phyloP scores from a whole-genome alignment of 345 rosid species.

The Clarkia xantiana region DNA sequence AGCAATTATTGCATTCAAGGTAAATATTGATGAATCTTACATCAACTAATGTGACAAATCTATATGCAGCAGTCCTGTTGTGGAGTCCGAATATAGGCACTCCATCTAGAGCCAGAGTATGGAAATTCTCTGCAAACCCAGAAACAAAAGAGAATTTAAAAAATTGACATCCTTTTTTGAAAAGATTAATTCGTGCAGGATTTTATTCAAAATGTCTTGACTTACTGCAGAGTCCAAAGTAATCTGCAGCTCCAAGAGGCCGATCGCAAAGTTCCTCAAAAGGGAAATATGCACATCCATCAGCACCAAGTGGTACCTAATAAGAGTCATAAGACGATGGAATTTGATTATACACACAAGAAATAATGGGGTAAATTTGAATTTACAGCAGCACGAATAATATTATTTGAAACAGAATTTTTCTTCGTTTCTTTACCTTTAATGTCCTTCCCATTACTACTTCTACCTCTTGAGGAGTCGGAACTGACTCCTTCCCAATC shows the following conservation, averaged over 20 bases:
- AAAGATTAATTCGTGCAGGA: no score
- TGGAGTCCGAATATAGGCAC: slow-evolving; percentile 73
- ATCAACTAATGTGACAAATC: slow-evolving; percentile 88
- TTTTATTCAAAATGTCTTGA: no score
- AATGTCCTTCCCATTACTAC: slow-evolving; percentile 87
- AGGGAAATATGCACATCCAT: slow-evolving; percentile 82
- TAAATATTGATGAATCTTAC: slow-evolving; percentile 28
- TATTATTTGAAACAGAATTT: no score
- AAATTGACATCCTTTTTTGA: background rate
- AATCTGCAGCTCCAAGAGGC: slow-evolving; percentile 98
- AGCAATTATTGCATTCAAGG: no score
- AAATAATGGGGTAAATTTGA: no score
- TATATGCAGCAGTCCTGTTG: slow-evolving; percentile 79
- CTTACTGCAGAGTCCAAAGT: slow-evolving; percentile 93
- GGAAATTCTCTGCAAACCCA: slow-evolving; percentile 59
- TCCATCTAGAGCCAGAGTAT: slow-evolving; percentile 81
- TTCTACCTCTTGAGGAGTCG: slow-evolving; percentile 57
- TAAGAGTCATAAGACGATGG: slow-evolving; percentile 1
- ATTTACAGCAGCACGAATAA: no score
- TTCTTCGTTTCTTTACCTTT: slow-evolving; percentile 29
- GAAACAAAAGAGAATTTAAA: background rate
- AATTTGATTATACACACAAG: no score
- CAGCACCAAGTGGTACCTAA: slow-evolving; percentile 72
- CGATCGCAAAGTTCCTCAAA: slow-evolving; percentile 82
- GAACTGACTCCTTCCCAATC: slow-evolving; percentile 42